Percentiles rank a stretch among this genome's conserved stretches.
These are phyloP conservation scores for Nitzschia sp. DNA, from an alignment of 108 stramenopile species.

Conservation along the genomic window DNA sequence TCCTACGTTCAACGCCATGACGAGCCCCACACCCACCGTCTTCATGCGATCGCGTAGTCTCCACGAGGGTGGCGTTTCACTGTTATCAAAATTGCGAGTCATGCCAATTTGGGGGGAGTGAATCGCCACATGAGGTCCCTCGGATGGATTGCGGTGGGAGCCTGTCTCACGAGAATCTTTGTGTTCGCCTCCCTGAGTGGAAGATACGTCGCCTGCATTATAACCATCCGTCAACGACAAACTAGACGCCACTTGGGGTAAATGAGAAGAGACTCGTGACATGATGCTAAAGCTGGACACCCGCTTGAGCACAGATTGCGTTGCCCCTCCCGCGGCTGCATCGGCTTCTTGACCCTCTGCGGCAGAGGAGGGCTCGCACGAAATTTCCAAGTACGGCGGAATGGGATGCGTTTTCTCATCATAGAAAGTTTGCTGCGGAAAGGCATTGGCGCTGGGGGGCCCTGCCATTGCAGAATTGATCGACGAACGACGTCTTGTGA, in stretches of 20 bases:
- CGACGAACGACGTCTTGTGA: constrained; percentile 12
- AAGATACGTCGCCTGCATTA: background rate
- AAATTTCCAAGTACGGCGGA: constrained; percentile 6
- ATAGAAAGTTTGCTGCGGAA: constrained; percentile 11
- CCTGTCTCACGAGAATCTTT: background rate
- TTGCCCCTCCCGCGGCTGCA: constrained; percentile 25
- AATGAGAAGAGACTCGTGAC: constrained; percentile 9
- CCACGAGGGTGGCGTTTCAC: constrained; percentile 72
- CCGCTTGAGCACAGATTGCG: constrained; percentile 24
- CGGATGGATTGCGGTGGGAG: background rate
- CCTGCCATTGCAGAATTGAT: background rate
- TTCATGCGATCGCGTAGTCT: constrained; percentile 92
- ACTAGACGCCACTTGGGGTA: too few relatives aligned
- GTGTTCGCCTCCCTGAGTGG: background rate
- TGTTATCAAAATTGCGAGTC: background rate
- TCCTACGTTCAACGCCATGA: constrained; percentile 89
- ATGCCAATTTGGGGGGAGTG: background rate
- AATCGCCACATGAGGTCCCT: background rate
- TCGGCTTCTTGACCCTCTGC: constrained; percentile 19
- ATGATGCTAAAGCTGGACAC: constrained; percentile 31
- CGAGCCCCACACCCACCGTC: constrained; percentile 91
- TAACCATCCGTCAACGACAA: background rate
- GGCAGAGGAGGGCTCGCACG: background rate
- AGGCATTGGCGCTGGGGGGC: background rate
- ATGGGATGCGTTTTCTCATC: background rate